Base-by-base conservation (phyloP, 495 filamentous ascomycete species). In the Aspergillus cristatus region DNA sequence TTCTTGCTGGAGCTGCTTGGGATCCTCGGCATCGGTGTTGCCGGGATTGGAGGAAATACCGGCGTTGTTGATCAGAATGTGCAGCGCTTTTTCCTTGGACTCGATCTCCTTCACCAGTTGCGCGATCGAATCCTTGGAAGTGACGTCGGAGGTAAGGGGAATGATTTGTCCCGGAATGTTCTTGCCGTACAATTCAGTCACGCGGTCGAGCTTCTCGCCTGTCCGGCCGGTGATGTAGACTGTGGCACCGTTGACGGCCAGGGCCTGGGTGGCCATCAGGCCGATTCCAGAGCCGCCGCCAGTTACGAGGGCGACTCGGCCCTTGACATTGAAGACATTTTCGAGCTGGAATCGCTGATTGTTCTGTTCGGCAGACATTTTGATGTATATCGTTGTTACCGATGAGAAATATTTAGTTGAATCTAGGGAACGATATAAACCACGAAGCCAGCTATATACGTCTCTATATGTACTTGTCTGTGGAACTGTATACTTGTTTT, bases 201-300 rank as follows among this genome's bases (percentile, higher is more conserved):
- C 71, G 4, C 38, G 51, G 5, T 71, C 54, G 10, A 72, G 61
- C 49, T 71, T 71, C 37, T 69, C 67, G 25, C 53, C 50, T 17
- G 62, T 67, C 16, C 64, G 55, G 14, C 65, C 68, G 25, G 67
- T 57, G 36, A 74, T 71, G 53, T 74, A 74, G 36, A 65, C 58
- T 39, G 59, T 55, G 16, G 58, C 68, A 6, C 68, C 70, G 42
- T 72, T 74, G 30, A 71, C 67, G 6, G 70, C 70, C 6, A 72
- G 58, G 29, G 70, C 67, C 54, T 74, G 70, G 0, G 51, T 55
- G 34, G 45, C 41, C 65, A 61, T 66, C 1, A 60, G 42, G 20
- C 54, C 56, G 16, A 57, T 60, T 4, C 56, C 56, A 20, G 54
- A 60, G 14, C 54, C 54, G 51, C 34, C 68, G 26, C 68, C 68